Conservation (phyloP, 2,329 filamentous ascomycete species). For the Pseudogymnoascus sp. region DNA sequence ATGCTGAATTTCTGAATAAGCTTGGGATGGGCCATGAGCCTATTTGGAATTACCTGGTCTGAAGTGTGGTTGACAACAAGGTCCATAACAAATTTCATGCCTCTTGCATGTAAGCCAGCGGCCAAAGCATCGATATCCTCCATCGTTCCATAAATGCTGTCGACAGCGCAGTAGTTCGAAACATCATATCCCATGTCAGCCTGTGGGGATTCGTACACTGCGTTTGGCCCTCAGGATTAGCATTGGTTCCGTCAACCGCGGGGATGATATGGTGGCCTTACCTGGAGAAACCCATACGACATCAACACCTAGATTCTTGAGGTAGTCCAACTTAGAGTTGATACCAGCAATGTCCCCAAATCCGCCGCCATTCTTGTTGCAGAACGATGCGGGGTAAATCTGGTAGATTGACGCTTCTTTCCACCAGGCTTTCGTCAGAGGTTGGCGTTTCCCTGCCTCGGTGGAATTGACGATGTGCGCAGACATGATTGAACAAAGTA, state of each 20-base stretch:
- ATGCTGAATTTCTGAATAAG: slow-evolving; percentile 33
- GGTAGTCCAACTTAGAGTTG: slow-evolving; percentile 48
- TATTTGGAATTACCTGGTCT: slow-evolving; percentile 29
- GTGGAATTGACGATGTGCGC: not conserved
- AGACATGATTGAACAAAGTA: not conserved
- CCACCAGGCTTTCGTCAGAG: slow-evolving; percentile 5
- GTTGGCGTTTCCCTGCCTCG: not conserved
- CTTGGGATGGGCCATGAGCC: not conserved
- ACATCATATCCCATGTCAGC: slow-evolving; percentile 63
- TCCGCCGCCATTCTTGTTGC: slow-evolving; percentile 46
- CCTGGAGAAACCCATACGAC: slow-evolving; percentile 54
- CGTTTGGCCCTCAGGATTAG: not conserved
- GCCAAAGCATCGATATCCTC: slow-evolving; percentile 54
- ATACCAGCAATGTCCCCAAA: slow-evolving; percentile 52
- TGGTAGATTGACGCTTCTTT: slow-evolving; percentile 35
- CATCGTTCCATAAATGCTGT: slow-evolving; percentile 56
- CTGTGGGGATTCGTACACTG: slow-evolving; percentile 50
- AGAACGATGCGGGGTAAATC: slow-evolving; percentile 46
- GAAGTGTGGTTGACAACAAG: slow-evolving; percentile 61
- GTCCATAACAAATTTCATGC: slow-evolving; percentile 58
- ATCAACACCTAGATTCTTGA: slow-evolving; percentile 48
- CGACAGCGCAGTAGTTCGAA: slow-evolving; percentile 54
- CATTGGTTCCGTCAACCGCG: not conserved
- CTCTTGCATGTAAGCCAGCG: slow-evolving; percentile 44
- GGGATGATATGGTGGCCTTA: not conserved